Percentiles rank a stretch among this genome's conserved stretches.
Evolutionary conservation across 2,329 filamentous ascomycete species (phyloP).

Genomic region (Chalara sp.): DNA sequence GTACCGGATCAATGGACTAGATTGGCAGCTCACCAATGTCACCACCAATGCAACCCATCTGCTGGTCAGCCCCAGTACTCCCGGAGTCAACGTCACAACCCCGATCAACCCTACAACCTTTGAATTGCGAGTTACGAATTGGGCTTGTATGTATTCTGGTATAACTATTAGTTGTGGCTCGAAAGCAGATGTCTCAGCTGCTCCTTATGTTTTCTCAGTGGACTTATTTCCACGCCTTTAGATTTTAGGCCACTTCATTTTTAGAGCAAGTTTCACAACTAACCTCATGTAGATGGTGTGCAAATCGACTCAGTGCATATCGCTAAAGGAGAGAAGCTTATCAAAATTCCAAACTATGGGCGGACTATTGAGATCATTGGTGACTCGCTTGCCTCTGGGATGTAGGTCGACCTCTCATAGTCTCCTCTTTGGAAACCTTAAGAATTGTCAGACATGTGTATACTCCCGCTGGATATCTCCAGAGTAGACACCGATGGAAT

Average conservation of each 20-base stretch:
- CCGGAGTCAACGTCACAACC: constrained; percentile 36
- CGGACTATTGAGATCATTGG: constrained; percentile 38
- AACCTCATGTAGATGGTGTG: constrained; percentile 35
- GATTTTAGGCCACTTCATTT: no score
- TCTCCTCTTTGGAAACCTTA: no score
- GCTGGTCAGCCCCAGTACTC: constrained; percentile 40
- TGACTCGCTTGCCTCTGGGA: constrained; percentile 45
- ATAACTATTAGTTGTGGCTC: no score
- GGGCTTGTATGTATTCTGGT: constrained; percentile 35
- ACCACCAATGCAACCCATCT: constrained; percentile 45
- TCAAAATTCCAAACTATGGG: constrained; percentile 33
- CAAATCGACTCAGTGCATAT: constrained; percentile 48
- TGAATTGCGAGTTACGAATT: constrained; percentile 54
- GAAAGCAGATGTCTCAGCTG: no score
- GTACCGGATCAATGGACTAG: constrained; percentile 50
- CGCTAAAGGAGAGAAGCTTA: constrained; percentile 34
- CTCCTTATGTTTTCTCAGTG: no score
- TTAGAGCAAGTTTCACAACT: no score
- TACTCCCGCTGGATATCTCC: no score
- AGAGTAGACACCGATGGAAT: no score
- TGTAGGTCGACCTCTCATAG: constrained; percentile 18
- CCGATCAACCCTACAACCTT: constrained; percentile 41
- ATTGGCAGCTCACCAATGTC: constrained; percentile 56
- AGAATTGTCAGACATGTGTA: no score
- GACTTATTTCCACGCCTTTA: no score